Evolutionary conservation across 2,329 filamentous ascomycete genomes (phyloP), one percentile per base, ranked within the genome.

Genomic region (Fusarium luffae): DNA sequence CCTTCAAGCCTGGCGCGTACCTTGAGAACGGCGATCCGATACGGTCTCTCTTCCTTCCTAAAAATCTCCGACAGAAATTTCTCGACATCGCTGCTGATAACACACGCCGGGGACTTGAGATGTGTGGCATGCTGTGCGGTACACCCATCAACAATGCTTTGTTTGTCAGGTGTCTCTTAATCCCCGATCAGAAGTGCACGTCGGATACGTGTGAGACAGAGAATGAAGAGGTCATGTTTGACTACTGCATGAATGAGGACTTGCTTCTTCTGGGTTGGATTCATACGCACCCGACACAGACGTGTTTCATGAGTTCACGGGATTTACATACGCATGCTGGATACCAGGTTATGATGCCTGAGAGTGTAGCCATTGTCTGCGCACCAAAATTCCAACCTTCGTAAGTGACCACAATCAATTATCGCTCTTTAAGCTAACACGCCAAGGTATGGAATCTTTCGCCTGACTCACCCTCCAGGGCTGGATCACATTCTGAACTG

Each of bases 351-450:
- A 98, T 98, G 93, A 88, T 98, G 81, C 91, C 94, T 1, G 96
- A 99, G 83, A 97, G 93, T 74, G 94, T 99, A 68, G 96, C 96
- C 6, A 97, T 99, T 75, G 96, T 99, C 41, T 99, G 96, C 81
- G 93, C 96, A 8, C 96, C 96, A 1, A 91, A 87, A 59, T 93
- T 92, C 74, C 84, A 86, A 37, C 92, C 92, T 46, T 92, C 90
- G 89, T 94, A 82, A 82, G 90, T 86, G 25, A 18, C 7, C 30
- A 9, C 25, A 5, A 6, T 10, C 4, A 11, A 14, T 37, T 25
- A 49, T 30, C 21, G 11, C 8, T 30, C 7, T 13, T 9, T 40
- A 18, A n/a, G 34, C 43, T 61, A 41, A 63, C 37, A 60, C 5
- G 42, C n/a, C 1, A 30, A 95, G 93, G 66, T 95, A 93, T 84